Conservation (phyloP, 2,329 filamentous ascomycete species). For the Colletotrichum spaethianum region DNA sequence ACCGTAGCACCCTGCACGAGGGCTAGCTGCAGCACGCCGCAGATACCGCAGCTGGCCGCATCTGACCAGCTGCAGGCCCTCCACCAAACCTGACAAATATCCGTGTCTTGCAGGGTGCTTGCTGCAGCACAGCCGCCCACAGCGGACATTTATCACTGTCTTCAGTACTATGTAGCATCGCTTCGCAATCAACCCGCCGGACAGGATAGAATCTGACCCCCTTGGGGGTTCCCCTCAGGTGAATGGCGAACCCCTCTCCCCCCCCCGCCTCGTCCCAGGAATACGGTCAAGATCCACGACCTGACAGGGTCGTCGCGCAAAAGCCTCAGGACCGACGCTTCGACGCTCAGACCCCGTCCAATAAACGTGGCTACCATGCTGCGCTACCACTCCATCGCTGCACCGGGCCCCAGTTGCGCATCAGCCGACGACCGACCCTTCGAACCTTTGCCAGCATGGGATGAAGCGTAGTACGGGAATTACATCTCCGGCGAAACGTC, state of each 20-base stretch:
- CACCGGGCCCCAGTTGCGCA: not conserved
- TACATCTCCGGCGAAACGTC: not conserved
- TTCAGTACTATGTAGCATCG: not conserved
- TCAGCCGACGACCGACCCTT: not conserved
- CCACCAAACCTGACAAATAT: constrained; percentile 4
- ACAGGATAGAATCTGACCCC: not conserved
- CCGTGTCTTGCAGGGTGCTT: constrained; percentile 2
- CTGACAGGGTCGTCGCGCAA: not conserved
- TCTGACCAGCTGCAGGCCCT: constrained; percentile 5
- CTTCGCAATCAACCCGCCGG: not conserved
- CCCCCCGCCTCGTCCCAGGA: not conserved
- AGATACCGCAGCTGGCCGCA: constrained; percentile 30
- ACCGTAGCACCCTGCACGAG: not conserved
- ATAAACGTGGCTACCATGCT: constrained; percentile 4
- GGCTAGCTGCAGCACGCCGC: constrained; percentile 21
- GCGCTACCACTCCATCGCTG: not conserved
- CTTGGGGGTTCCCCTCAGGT: not conserved
- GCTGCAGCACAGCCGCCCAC: not conserved
- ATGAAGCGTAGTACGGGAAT: not conserved
- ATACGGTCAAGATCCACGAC: constrained; percentile 1
- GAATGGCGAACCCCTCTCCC: not conserved
- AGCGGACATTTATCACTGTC: constrained; percentile 6
- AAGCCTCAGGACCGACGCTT: not conserved
- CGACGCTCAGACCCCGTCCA: not conserved
- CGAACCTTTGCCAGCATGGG: not conserved